phyloP scores from a whole-genome alignment of 352 stramenopile genomes.

The Pythium phragmitis region DNA sequence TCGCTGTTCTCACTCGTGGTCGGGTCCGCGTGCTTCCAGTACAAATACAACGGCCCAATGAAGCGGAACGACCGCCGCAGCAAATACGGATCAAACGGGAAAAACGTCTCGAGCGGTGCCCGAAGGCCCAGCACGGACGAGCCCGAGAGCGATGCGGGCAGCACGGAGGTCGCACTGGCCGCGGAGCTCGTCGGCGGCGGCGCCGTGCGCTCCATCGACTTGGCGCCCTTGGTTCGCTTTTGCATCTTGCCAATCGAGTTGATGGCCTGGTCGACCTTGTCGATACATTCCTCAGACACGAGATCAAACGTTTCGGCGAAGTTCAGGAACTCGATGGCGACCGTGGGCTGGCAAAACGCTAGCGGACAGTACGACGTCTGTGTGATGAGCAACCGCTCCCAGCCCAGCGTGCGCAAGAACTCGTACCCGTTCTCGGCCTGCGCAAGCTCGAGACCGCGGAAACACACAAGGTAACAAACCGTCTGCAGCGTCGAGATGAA shows the following conservation, averaged over 20 bases:
- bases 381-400: constrained; percentile 72
- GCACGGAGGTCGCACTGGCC: constrained; percentile 22
- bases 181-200: constrained; percentile 33
- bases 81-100: constrained; percentile 98
- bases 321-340: constrained; percentile 83
- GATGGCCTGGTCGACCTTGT: constrained; percentile 72
- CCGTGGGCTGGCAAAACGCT: constrained; percentile 75
- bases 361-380: constrained; percentile 57
- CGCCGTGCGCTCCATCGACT: constrained; percentile 70
- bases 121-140: constrained; percentile 45
- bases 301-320: constrained; percentile 77
- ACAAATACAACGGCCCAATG: constrained; percentile 92
- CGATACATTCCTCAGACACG: constrained; percentile 72
- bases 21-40: constrained; percentile 91
- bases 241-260: constrained; percentile 42
- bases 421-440: constrained; percentile 69
- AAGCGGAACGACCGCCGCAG: constrained; percentile 91
- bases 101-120: constrained; percentile 89
- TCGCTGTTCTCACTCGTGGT: constrained; percentile 71
- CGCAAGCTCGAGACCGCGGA: constrained; percentile 90
- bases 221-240: constrained; percentile 32
- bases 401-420: constrained; percentile 80
- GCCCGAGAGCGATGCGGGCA: constrained; percentile 24
- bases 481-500: constrained; percentile 90
- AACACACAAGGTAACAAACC: constrained; percentile 98